Percentiles rank a stretch among this genome's conserved stretches.
Evolutionary conservation across 2,329 filamentous ascomycete species (phyloP).

Genomic region (Fusarium coicis): DNA sequence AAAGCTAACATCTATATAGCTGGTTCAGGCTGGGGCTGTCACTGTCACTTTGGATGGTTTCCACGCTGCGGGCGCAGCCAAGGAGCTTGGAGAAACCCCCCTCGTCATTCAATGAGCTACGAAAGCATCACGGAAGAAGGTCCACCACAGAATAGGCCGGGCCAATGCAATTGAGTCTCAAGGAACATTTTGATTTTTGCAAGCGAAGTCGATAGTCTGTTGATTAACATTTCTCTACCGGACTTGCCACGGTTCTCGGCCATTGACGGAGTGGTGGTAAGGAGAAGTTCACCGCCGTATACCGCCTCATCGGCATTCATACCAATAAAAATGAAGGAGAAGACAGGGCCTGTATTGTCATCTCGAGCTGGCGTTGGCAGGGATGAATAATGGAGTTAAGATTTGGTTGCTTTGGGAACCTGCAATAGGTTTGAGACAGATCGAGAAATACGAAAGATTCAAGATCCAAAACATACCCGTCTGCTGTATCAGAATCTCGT

Average conservation of each 20-base stretch:
- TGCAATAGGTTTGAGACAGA: slow-evolving; percentile 30
- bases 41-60: slow-evolving; percentile 87
- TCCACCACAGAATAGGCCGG: background rate
- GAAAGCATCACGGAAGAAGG: background rate
- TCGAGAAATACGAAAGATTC: slow-evolving; percentile 21
- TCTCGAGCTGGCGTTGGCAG: slow-evolving; percentile 39
- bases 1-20: slow-evolving; percentile 58
- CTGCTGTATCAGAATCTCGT: slow-evolving; percentile 18
- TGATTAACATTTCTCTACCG: slow-evolving; percentile 10
- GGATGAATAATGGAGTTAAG: slow-evolving; percentile 37
- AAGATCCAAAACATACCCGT: slow-evolving; percentile 21
- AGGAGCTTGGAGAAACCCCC: slow-evolving; percentile 48
- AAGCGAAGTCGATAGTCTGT: slow-evolving; percentile 29
- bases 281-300: background rate
- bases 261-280: background rate
- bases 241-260: background rate
- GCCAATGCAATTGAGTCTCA: background rate
- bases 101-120: slow-evolving; percentile 34
- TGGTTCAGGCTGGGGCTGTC: slow-evolving; percentile 95
- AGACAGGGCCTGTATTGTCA: slow-evolving; percentile 36
- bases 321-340: slow-evolving; percentile 12
- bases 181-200: slow-evolving; percentile 27
- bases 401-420: slow-evolving; percentile 20
- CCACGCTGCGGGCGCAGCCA: slow-evolving; percentile 64
- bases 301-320: slow-evolving; percentile 1